A percentile compares a stretch with the other conserved stretches of the same genome.
phyloP scores from a whole-genome alignment of 2,329 filamentous ascomycete genomes.

The Fusarium sp. region DNA sequence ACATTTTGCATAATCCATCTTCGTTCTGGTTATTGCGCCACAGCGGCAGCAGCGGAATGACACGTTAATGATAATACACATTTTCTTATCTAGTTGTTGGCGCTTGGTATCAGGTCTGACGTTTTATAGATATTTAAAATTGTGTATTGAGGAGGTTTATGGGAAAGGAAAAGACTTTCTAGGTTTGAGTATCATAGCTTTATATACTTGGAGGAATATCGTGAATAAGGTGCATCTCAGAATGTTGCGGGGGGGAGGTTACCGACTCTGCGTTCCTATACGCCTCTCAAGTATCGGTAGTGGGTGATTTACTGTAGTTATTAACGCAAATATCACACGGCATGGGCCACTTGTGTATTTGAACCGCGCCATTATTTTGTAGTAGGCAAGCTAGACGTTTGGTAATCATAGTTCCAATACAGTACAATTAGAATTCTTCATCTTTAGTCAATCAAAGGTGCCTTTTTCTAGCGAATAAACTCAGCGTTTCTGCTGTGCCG shows the following conservation, averaged over 20 bases:
- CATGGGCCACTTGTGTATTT: no score
- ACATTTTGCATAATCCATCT: background rate
- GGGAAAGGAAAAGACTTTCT: rapidly evolving
- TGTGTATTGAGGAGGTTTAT: background rate
- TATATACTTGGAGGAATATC: background rate
- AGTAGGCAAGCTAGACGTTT: no score
- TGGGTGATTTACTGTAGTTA: no score
- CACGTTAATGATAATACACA: background rate
- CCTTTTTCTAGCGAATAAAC: rapidly evolving
- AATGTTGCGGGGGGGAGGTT: no score
- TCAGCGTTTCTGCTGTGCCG: no score
- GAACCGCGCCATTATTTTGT: no score
- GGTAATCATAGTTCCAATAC: no score
- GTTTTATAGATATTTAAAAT: background rate
- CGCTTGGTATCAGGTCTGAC: rapidly evolving
- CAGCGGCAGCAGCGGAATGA: background rate
- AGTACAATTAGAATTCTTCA: no score
- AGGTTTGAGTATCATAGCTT: background rate
- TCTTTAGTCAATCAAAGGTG: rapidly evolving
- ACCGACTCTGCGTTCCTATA: no score
- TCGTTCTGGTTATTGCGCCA: background rate
- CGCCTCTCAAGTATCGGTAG: no score
- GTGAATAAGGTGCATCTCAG: background rate
- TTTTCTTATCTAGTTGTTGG: background rate
- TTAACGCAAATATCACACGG: rapidly evolving